Base-by-base conservation (phyloP, 208 protist species). In the Acanthamoeba lenticulata region DNA sequence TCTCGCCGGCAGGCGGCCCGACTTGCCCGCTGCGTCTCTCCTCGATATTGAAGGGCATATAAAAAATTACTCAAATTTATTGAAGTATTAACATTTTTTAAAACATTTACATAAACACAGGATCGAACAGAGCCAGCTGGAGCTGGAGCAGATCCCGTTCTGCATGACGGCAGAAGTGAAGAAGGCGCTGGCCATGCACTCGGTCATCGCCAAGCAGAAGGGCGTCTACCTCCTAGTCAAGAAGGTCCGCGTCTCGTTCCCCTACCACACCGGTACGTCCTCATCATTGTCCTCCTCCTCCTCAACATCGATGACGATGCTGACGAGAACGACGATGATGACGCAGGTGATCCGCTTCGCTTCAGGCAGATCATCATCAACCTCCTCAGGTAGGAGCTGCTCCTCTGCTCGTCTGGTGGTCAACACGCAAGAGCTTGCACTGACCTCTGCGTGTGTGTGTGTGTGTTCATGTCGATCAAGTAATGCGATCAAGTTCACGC, bases 291-390 rank as follows among this genome's bases (percentile, higher is more conserved):
- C 15, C 3, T 60, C 3, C 15, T 60, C 15, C 15, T 6, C 52
- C 47, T 52, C 47, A 19, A 52, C n/a, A n/a, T n/a, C n/a, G n/a
- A n/a, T n/a, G n/a, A n/a, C n/a, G n/a, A n/a, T n/a, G n/a, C n/a
- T n/a, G n/a, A n/a, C n/a, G n/a, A n/a, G n/a, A 60, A 60, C 52
- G 11, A 21, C 21, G 15, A 11, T 60, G 11, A 27, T 11, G 15
- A 27, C 21, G 36, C 67, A 77, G 69, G 69, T 36, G 69, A 79
- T n/a, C 69, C 69, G 69, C 36, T 79, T 0, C 69, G 69, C 1
- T 79, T 79, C 69, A 42, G 69, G 69, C 69, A 79, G 69, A 79
- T 79, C 69, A n/a, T 79, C 21, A 45, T 79, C 6, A 79, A 79
- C 38, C 69, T 79, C 1, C 52, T 21, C 52, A 11, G 52, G 15